Evolutionary conservation across 1,284 basidiomycete species (phyloP).

Genomic region (Boletellus sp.): DNA sequence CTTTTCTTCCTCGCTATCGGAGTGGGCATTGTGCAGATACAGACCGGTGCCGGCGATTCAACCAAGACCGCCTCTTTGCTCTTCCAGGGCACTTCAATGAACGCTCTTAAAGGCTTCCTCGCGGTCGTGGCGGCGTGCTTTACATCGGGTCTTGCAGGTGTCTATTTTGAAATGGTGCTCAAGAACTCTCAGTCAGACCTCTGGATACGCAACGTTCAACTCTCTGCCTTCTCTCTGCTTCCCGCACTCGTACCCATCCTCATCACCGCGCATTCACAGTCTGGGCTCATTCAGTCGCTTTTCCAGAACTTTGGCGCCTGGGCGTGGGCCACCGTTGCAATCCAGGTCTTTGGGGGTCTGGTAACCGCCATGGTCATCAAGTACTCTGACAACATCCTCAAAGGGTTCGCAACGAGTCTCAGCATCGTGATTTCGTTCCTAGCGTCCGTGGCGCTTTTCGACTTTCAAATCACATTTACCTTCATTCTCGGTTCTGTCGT

Average conservation of each 20-base stretch:
- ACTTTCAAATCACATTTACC: constrained; percentile 80
- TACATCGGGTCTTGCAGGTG: constrained; percentile 96
- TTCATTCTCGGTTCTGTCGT: constrained; percentile 81
- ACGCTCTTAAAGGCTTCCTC: constrained; percentile 78
- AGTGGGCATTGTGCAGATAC: constrained; percentile 91
- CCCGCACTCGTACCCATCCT: constrained; percentile 87
- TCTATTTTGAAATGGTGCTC: constrained; percentile 98
- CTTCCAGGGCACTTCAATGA: constrained; percentile 56
- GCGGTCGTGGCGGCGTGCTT: constrained; percentile 92
- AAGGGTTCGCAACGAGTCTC: constrained; percentile 92
- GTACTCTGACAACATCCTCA: constrained; percentile 86
- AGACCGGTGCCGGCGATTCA: constrained; percentile 46
- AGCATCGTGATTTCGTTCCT: constrained; percentile 93
- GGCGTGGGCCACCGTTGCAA: constrained; percentile 88
- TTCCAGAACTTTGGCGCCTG: constrained; percentile 82
- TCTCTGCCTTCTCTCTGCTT: constrained; percentile 90
- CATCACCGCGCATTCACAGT: constrained; percentile 44
- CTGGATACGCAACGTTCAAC: constrained; percentile 96
- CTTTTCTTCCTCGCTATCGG: constrained; percentile 85
- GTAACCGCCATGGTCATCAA: constrained; percentile 87
- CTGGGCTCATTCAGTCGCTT: constrained; percentile 42
- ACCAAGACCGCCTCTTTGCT: constrained; percentile 32
- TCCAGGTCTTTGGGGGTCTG: constrained; percentile 88
- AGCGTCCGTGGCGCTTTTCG: constrained; percentile 83
- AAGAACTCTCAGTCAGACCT: constrained; percentile 88